Evolutionary conservation across 345 rosid species (phyloP), one percentile per base, ranked within the genome.

Genomic region (Ricinus communis): DNA sequence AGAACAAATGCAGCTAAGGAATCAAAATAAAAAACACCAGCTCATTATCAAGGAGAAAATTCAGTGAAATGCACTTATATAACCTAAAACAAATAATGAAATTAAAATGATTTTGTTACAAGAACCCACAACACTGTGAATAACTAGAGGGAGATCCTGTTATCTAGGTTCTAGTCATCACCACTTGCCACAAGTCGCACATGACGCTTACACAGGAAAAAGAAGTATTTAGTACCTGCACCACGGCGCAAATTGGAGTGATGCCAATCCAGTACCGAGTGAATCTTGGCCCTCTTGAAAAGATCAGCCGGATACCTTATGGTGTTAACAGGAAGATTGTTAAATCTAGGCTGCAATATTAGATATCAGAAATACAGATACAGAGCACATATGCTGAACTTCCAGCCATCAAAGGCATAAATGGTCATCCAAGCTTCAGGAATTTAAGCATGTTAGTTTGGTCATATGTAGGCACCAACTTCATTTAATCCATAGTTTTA

Each of bases 221-320:
- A 30, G 61, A 66, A 61, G 58, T 2, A 73, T 55, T 61, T 54
- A 59, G 72, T 50, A 86, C 95, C 90, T 82, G 96, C 81, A 46
- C 96, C 96, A 30, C 58, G 61, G 63, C 98, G 93, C 78, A 93
- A 77, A 76, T 85, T 86, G 31, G 90, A 80, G 79, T 93, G 98
- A 80, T 90, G 96, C 98, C 98, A 93, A 60, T 93, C 89, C 83
- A 93, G 71, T 53, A 88, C 89, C 7, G 98, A 91, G 25, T 91
- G 84, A 75, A 93, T 79, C 87, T 82, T 88, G 64, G 91, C 96
- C 80, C 94, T 90, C 79, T 68, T 88, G 66, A 70, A 87, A 84
- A 93, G 82, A 86, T 93, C 97, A 53, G 85, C 79, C 0, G 97
- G 96, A 82, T 93, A 91, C 96, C 98, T 91, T 68, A 63, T 69